These are phyloP conservation scores for Sphaerosporella brunnea DNA, from an alignment of 495 filamentous ascomycete species.

Conservation along the genomic window DNA sequence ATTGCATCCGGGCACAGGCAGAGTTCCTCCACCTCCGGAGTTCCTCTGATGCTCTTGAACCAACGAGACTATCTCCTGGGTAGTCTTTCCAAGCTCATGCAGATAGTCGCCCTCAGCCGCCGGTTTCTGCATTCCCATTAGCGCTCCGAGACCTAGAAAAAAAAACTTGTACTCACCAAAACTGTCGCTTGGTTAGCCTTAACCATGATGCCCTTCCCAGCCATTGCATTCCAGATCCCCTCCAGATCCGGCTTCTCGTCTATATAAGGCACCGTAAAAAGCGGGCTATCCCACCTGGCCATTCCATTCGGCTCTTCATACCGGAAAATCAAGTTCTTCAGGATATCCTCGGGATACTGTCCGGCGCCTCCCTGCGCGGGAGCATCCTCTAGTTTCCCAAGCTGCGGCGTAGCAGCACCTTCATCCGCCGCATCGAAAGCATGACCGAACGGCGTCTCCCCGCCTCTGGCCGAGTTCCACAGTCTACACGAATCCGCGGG, in stretches of 20 bases:
- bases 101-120: slow-evolving; percentile 59
- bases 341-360: slow-evolving; percentile 48
- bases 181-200: slow-evolving; percentile 70
- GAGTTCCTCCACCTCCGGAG: slow-evolving; percentile 32
- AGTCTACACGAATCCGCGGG: slow-evolving; percentile 36
- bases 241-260: slow-evolving; percentile 44
- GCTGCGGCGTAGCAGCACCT: slow-evolving; percentile 4
- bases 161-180: slow-evolving; percentile 30
- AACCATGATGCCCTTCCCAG: slow-evolving; percentile 43
- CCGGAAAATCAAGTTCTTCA: slow-evolving; percentile 84
- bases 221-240: slow-evolving; percentile 62
- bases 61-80: slow-evolving; percentile 60
- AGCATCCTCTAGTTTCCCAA: not conserved
- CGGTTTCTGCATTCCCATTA: slow-evolving; percentile 30
- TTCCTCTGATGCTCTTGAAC: slow-evolving; percentile 51
- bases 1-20: slow-evolving; percentile 28
- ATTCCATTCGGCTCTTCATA: slow-evolving; percentile 95
- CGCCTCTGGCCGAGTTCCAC: slow-evolving; percentile 12
- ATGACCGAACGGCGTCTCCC: slow-evolving; percentile 20
- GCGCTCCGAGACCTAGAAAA: too few species aligned
- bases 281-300: slow-evolving; percentile 83
- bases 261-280: slow-evolving; percentile 74
- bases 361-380: slow-evolving; percentile 29
- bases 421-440: slow-evolving; percentile 6
- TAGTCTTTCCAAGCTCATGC: slow-evolving; percentile 67